These are phyloP conservation scores for Hortiboletus campestris DNA, from an alignment of 768 basidiomycete species.

Conservation along the genomic window DNA sequence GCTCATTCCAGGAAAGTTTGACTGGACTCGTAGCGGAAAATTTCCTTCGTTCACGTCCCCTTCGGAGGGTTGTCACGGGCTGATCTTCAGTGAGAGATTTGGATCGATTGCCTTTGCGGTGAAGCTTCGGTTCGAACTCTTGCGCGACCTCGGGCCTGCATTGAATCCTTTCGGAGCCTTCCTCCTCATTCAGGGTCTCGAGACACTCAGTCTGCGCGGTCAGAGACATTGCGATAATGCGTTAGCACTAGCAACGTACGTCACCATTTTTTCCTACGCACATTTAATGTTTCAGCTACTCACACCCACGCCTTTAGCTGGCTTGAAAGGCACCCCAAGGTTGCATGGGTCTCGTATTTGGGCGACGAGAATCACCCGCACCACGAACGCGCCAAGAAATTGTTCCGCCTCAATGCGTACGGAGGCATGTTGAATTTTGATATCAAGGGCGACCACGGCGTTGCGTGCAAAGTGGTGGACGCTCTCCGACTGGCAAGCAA, in stretches of 20 bases:
- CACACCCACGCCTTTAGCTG: slow-evolving; percentile 28
- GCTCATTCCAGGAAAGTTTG: slow-evolving; percentile 46
- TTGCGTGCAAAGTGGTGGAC: slow-evolving; percentile 65
- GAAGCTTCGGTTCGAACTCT: slow-evolving; percentile 50
- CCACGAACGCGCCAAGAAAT: slow-evolving; percentile 54
- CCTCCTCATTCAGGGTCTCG: slow-evolving; percentile 57
- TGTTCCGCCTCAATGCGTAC: slow-evolving; percentile 51
- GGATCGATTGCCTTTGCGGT: slow-evolving; percentile 50
- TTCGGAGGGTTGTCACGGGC: slow-evolving; percentile 55
- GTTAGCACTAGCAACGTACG: slow-evolving; percentile 45
- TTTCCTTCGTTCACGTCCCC: slow-evolving; percentile 60
- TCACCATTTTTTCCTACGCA: not conserved
- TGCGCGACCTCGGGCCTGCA: slow-evolving; percentile 52
- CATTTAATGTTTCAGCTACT: not conserved
- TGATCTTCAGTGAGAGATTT: slow-evolving; percentile 50
- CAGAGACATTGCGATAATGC: slow-evolving; percentile 61
- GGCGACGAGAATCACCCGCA: slow-evolving; percentile 64
- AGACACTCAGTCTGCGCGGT: slow-evolving; percentile 59
- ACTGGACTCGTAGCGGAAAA: slow-evolving; percentile 50
- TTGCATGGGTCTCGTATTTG: slow-evolving; percentile 78
- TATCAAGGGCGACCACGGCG: slow-evolving; percentile 52
- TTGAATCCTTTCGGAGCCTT: slow-evolving; percentile 59
- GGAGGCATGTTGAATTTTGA: slow-evolving; percentile 82
- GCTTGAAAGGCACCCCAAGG: slow-evolving; percentile 61
- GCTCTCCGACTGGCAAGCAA: slow-evolving; percentile 69